A percentile compares a stretch with the other conserved stretches of the same genome.
phyloP scores from a whole-genome alignment of 2,329 filamentous ascomycete genomes.

The Pseudopithomyces maydicus region DNA sequence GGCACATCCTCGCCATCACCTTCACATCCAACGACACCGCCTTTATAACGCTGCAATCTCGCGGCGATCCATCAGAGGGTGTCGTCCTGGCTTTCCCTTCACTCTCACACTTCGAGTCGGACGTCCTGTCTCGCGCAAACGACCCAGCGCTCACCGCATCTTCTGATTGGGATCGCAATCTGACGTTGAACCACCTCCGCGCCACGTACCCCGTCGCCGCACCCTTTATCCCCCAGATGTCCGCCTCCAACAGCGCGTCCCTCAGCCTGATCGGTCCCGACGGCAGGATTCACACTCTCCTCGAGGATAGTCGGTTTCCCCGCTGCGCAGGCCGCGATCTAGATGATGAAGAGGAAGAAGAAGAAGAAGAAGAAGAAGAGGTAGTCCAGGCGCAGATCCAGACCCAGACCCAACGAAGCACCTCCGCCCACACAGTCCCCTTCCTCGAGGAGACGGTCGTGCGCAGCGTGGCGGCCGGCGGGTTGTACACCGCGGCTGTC shows the following conservation, averaged over 20 bases:
- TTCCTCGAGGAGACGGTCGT: conserved; percentile 34
- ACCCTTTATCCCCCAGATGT: conserved; percentile 10
- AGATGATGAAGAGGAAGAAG: not conserved
- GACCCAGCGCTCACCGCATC: not conserved
- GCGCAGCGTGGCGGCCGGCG: conserved; percentile 31
- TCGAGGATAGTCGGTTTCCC: conserved; percentile 29
- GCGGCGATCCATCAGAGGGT: not conserved
- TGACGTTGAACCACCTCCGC: not conserved
- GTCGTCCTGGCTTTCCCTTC: conserved; percentile 5
- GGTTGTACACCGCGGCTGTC: conserved; percentile 39
- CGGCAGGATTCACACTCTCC: conserved; percentile 27
- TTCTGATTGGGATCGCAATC: too few species aligned
- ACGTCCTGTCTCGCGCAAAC: not conserved
- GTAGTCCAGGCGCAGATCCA: too few species aligned
- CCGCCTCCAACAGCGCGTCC: conserved; percentile 27
- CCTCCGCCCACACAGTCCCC: too few species aligned
- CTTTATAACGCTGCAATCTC: not conserved
- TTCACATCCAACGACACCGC: conserved; percentile 12
- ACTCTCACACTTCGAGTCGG: not conserved
- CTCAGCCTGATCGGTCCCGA: conserved; percentile 20
- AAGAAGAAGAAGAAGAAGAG: too few species aligned
- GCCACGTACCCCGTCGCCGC: not conserved
- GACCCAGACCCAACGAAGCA: not conserved
- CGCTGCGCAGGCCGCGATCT: conserved; percentile 27
- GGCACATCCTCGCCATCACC: conserved; percentile 11